Evolutionary conservation across 768 basidiomycete genomes (phyloP), one percentile per base, ranked within the genome.

Genomic region (Tubosaeta brunneosetosa): DNA sequence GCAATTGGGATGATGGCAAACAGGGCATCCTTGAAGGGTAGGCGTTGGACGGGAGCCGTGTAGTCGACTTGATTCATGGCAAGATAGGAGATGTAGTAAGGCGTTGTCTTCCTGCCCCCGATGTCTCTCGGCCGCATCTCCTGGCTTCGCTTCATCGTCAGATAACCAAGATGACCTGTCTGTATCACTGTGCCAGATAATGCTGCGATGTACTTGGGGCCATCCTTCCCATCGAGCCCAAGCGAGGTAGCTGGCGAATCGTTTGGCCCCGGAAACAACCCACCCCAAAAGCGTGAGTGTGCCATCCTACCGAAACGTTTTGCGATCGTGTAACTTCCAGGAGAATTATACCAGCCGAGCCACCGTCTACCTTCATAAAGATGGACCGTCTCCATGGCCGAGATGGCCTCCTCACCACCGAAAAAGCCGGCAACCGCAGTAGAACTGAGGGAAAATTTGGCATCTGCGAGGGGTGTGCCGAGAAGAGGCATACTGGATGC

Each of bases 291-390:
- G 8, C 60, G 60, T 4, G 63, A 61, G 19, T 62, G 57, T 0
- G 71, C 70, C 46, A 71, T 55, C 27, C 60, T 49, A 6, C 68
- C 69, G 37, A 70, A 72, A 16, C 54, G 57, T 53, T 62, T 73
- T 9, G 69, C 71, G 33, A 72, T 41, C 0, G 52, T 58, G 49
- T 67, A 65, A 45, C 68, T 67, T 7, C 72, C 71, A 0, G 72
- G 72, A 6, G 71, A 66, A 25, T 72, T 72, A 44, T 57, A 73
- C 66, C 65, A 73, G 2, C 71, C 71, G 5, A 72, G 53, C 63
- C 61, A 73, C 19, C 58, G 63, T 48, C 68, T 60, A 4, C 68
- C 67, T 32, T 43, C 16, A 46, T 62, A 68, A 6, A 72, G 44
- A 42, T 71, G 65, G 22, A 72, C 64, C 3, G 61, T 64, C 10